A percentile compares a stretch with the other conserved stretches of the same genome.
Conservation (phyloP, 2,329 filamentous ascomycete species). For the Penicillium sp. region DNA sequence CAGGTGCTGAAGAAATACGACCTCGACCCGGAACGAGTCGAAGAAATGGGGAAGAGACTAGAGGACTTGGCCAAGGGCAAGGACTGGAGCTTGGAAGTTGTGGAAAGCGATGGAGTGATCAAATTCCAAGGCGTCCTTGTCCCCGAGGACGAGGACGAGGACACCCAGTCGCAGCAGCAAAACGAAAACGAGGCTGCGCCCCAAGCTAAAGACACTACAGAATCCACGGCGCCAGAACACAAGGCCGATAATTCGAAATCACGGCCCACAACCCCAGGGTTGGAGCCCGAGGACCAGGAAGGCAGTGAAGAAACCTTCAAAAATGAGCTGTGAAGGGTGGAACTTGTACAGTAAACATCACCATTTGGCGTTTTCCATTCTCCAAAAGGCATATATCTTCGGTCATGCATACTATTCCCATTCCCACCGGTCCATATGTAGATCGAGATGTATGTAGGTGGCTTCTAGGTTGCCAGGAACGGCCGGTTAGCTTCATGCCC, state of each 20-base stretch:
- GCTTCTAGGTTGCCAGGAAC: constrained; percentile 6
- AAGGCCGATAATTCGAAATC: constrained; percentile 8
- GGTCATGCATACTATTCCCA: background rate
- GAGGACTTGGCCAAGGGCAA: constrained; percentile 67
- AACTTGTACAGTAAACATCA: constrained; percentile 13
- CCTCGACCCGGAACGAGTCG: constrained; percentile 64
- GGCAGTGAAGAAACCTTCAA: constrained; percentile 43
- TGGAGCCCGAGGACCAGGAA: constrained; percentile 9
- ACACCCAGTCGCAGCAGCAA: constrained; percentile 19
- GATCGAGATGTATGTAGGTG: background rate
- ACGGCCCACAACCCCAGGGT: background rate
- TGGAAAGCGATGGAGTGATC: constrained; percentile 64
- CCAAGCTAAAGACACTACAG: constrained; percentile 23
- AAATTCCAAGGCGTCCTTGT: constrained; percentile 72
- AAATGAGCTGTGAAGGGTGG: constrained; percentile 33
- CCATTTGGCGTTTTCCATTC: constrained; percentile 9
- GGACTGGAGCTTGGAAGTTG: constrained; percentile 77
- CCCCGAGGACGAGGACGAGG: constrained; percentile 55
- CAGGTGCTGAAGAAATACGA: constrained; percentile 68
- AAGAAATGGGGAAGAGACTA: constrained; percentile 67
- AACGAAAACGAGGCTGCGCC: constrained; percentile 13
- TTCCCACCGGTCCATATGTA: background rate
- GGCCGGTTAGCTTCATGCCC: constrained; percentile 21
- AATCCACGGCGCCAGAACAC: constrained; percentile 18
- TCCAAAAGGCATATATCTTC: background rate